Conservation (phyloP, 768 basidiomycete species). For the Tricholoma matsutake region DNA sequence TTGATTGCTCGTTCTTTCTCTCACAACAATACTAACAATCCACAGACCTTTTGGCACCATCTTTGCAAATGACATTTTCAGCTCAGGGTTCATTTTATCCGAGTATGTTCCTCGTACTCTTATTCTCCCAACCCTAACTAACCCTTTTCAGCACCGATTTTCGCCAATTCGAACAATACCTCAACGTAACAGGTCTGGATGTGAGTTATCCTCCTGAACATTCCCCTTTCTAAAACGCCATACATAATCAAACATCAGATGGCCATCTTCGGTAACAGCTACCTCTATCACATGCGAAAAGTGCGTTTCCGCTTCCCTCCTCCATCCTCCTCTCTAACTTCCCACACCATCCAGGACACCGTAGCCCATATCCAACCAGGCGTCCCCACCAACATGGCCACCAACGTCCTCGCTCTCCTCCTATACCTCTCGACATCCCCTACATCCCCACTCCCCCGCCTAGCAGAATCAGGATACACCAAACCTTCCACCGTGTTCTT, state of each 20-base stretch:
- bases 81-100: conserved; percentile 84
- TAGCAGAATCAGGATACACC: conserved; percentile 50
- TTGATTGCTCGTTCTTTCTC: conserved; percentile 15
- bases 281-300: conserved; percentile 92
- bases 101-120: conserved; percentile 52
- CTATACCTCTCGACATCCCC: conserved; percentile 62
- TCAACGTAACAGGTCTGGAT: conserved; percentile 89
- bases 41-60: conserved; percentile 82
- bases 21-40: neutral
- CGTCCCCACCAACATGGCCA: conserved; percentile 75
- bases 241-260: conserved; percentile 44
- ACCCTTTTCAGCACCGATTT: conserved; percentile 76
- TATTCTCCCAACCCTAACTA: conserved; percentile 3
- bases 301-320: conserved; percentile 30
- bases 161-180: conserved; percentile 86
- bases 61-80: conserved; percentile 89
- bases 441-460: conserved; percentile 63
- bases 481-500: conserved; percentile 76
- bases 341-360: conserved; percentile 48
- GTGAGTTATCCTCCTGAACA: conserved; percentile 38
- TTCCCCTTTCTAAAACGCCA: neutral
- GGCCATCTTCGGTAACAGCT: conserved; percentile 89
- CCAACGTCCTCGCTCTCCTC: conserved; percentile 80
- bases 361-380: conserved; percentile 84
- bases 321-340: neutral